phyloP scores from a whole-genome alignment of 768 basidiomycete genomes.

The Lentinula guzmanii region DNA sequence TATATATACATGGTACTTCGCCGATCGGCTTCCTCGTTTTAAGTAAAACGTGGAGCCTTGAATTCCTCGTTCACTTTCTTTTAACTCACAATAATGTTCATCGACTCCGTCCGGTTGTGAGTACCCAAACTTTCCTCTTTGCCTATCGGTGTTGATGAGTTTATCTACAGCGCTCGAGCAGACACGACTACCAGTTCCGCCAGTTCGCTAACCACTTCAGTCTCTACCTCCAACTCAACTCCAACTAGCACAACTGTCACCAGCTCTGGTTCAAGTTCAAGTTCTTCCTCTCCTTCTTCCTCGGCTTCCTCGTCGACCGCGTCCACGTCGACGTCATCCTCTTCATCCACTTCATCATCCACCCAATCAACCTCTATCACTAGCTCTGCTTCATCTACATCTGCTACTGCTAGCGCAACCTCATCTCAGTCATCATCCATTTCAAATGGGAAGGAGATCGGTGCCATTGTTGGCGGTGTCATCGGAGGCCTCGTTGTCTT shows the following conservation, averaged over 20 bases:
- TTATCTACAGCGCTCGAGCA: neutral
- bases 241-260: neutral
- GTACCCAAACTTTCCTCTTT: neutral
- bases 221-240: neutral
- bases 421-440: neutral
- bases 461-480: slow-evolving; percentile 2
- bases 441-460: neutral
- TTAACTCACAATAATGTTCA: neutral
- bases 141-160: neutral
- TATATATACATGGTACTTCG: neutral
- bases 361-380: neutral
- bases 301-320: neutral
- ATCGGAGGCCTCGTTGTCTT: neutral
- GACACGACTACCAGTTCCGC: neutral
- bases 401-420: neutral
- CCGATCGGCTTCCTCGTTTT: neutral
- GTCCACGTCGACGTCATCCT: neutral
- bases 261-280: neutral
- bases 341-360: neutral
- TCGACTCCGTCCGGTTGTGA: neutral
- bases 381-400: slow-evolving; percentile 1
- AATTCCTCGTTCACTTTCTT: neutral
- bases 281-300: neutral
- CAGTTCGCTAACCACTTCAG: neutral
- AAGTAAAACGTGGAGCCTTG: neutral